phyloP scores from a whole-genome alignment of 140 eudicot species.

The Flaveria floridana region DNA sequence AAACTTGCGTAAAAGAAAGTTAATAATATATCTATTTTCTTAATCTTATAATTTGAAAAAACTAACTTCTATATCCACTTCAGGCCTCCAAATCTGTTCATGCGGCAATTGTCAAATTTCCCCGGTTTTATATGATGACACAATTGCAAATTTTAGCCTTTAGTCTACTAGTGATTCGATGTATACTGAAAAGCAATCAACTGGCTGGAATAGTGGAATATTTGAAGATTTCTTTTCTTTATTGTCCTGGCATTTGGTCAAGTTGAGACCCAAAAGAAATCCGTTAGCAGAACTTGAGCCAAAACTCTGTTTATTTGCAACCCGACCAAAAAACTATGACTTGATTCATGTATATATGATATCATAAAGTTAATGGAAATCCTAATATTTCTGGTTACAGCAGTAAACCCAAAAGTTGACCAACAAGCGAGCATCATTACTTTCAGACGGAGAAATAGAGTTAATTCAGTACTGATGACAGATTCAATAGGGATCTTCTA shows the following conservation, averaged over 20 bases:
- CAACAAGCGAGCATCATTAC: not conserved
- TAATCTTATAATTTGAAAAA: too few species aligned
- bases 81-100: too few species aligned
- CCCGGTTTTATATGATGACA: not conserved
- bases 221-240: too few species aligned
- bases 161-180: not conserved
- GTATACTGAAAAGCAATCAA: too few species aligned
- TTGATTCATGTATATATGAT: too few species aligned
- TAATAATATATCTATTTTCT: not conserved
- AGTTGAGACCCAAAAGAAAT: too few species aligned
- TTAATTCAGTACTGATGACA: not conserved
- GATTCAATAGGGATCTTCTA: not conserved
- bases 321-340: too few species aligned
- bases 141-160: not conserved
- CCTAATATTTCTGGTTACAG: constrained; percentile 13
- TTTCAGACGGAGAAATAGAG: not conserved
- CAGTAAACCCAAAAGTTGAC: not conserved
- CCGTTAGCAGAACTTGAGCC: too few species aligned
- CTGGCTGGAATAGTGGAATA: too few species aligned
- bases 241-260: too few species aligned
- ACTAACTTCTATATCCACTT: too few species aligned
- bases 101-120: not conserved
- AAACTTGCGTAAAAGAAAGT: not conserved
- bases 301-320: too few species aligned
- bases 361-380: not conserved